Conservation (phyloP, 2,329 filamentous ascomycete species). For the Blastomyces parvus region DNA sequence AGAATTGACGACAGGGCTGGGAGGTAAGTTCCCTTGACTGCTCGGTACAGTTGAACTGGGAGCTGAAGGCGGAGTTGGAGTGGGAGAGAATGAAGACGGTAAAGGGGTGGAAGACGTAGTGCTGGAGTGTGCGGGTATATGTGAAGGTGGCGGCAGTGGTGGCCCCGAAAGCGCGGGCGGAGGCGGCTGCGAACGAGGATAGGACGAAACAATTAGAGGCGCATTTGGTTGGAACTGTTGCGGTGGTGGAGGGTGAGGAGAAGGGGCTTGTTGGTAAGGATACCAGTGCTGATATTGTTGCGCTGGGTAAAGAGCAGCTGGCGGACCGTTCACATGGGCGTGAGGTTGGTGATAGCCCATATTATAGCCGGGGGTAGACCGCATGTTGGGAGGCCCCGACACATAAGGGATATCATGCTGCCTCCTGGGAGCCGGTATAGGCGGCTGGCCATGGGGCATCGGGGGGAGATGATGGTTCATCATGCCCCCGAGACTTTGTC, state of each 20-base stretch:
- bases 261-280: slow-evolving; percentile 32
- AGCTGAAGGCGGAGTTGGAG: slow-evolving; percentile 27
- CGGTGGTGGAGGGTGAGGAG: slow-evolving; percentile 34
- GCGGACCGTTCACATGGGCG: slow-evolving; percentile 44
- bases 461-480: slow-evolving; percentile 39
- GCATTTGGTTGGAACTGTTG: slow-evolving; percentile 34
- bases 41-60: slow-evolving; percentile 23
- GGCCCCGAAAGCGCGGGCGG: slow-evolving; percentile 26
- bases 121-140: slow-evolving; percentile 29
- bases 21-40: slow-evolving; percentile 23
- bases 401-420: slow-evolving; percentile 39
- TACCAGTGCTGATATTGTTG: slow-evolving; percentile 40
- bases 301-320: slow-evolving; percentile 34
- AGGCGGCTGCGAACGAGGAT: slow-evolving; percentile 35
- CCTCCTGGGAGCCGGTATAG: slow-evolving; percentile 41
- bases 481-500: slow-evolving; percentile 25
- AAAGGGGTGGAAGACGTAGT: slow-evolving; percentile 28
- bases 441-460: slow-evolving; percentile 42
- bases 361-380: slow-evolving; percentile 52
- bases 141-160: slow-evolving; percentile 18
- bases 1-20: slow-evolving; percentile 20
- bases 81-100: slow-evolving; percentile 23
- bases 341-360: slow-evolving; percentile 48
- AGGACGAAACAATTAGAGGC: slow-evolving; percentile 37
- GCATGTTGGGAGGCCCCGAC: slow-evolving; percentile 42